These are phyloP conservation scores for Rubroboletus satanas DNA, from an alignment of 768 basidiomycete genomes.

Conservation along the genomic window DNA sequence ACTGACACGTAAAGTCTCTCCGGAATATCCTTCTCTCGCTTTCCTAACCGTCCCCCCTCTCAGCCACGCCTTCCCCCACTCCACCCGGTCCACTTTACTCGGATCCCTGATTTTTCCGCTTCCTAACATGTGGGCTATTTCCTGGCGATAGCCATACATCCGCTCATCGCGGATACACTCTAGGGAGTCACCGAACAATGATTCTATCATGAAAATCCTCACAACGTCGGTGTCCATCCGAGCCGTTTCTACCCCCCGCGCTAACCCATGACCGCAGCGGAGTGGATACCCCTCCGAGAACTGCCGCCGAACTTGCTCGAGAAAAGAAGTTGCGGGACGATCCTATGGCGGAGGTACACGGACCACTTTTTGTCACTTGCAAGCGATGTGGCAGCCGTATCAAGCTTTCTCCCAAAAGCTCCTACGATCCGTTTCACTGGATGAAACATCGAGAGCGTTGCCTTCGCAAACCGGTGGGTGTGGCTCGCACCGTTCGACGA, in stretches of 20 bases:
- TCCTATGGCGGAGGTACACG: conserved; percentile 48
- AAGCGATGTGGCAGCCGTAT: conserved; percentile 52
- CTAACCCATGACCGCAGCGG: conserved; percentile 21
- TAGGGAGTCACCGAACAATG: conserved; percentile 27
- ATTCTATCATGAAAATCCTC: conserved; percentile 18
- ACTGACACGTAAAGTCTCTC: conserved; percentile 12
- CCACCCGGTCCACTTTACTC: not conserved
- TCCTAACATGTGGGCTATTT: conserved; percentile 20
- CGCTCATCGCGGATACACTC: conserved; percentile 20
- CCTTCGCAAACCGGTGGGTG: conserved; percentile 40
- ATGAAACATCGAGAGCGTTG: conserved; percentile 59
- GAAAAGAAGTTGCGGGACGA: conserved; percentile 52
- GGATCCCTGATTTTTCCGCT: not conserved
- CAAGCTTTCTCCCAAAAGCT: conserved; percentile 65
- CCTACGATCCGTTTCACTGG: conserved; percentile 68
- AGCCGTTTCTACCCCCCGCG: not conserved
- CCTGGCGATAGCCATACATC: conserved; percentile 8
- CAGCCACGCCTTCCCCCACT: conserved; percentile 1
- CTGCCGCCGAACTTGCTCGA: conserved; percentile 43
- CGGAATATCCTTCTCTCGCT: not conserved
- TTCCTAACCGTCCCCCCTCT: conserved; percentile 1
- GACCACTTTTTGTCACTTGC: conserved; percentile 52
- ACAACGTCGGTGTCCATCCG: conserved; percentile 18
- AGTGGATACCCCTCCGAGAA: conserved; percentile 30
- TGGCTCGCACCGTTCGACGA: conserved; percentile 13